Percentiles rank a stretch among this genome's conserved stretches.
These are phyloP conservation scores for Neonectria sp. DNA, from an alignment of 2,329 filamentous ascomycete genomes.

Conservation along the genomic window DNA sequence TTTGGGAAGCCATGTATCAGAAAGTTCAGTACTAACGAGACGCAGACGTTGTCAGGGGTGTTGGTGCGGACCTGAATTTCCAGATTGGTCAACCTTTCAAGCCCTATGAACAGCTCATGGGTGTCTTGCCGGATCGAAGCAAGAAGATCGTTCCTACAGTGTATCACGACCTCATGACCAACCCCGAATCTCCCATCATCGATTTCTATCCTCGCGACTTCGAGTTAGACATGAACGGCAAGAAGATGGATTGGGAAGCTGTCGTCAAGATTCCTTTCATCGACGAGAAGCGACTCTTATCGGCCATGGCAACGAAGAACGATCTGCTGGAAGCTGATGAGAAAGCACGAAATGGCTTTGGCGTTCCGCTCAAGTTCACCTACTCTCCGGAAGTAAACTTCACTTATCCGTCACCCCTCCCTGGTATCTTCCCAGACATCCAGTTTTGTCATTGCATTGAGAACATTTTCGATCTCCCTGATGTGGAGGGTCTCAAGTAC, in stretches of 20 bases:
- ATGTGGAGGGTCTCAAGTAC: conserved; percentile 89
- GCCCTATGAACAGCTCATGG: conserved; percentile 98
- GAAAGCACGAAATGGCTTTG: conserved; percentile 88
- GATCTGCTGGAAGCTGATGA: conserved; percentile 83
- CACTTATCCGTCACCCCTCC: conserved; percentile 88
- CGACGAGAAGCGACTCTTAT: conserved; percentile 87
- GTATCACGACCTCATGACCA: conserved; percentile 95
- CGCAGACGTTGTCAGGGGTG: conserved; percentile 87
- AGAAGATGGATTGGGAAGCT: conserved; percentile 99
- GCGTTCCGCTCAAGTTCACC: conserved; percentile 93
- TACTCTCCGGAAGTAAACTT: conserved; percentile 85
- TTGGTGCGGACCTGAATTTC: conserved; percentile 92
- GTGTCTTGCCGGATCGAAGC: conserved; percentile 95
- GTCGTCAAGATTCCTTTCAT: conserved; percentile 99
- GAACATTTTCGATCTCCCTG: conserved; percentile 96
- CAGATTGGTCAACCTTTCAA: conserved; percentile 94
- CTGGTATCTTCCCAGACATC: conserved; percentile 92
- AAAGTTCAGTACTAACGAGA: conserved; percentile 62
- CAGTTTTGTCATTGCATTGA: conserved; percentile 90
- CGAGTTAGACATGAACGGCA: conserved; percentile 98
- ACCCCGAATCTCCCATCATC: conserved; percentile 90
- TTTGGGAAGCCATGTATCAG: not conserved
- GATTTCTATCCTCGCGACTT: conserved; percentile 99
- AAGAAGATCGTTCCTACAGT: conserved; percentile 93
- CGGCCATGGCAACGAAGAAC: conserved; percentile 90